Base-by-base conservation (phyloP, 768 basidiomycete species). In the Phaffia tasmanica region DNA sequence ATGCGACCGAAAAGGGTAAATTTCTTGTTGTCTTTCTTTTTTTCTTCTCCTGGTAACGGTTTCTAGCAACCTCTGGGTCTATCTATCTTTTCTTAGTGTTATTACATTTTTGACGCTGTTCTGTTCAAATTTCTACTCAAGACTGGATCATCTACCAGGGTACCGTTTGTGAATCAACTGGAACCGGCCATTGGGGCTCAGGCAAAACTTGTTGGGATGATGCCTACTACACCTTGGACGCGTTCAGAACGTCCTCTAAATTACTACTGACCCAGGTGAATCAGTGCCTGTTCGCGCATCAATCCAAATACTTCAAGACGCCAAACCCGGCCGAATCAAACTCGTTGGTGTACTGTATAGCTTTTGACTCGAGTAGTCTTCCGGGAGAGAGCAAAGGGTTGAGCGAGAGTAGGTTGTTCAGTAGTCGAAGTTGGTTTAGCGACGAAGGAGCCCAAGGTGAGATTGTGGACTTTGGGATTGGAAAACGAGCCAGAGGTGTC, bases 231-330 rank as follows among this genome's bases (percentile, higher is more conserved):
- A 95, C 94, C 21, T 85, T 81, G 70, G 84, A 92, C 61, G 86
- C 84, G 0, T 98, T 99, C 78, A 77, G 81, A 27, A 81, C 84
- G 60, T 73, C 79, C 0, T 78, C 85, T 0, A 73, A 82, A 62
- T 74, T 80, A 1, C 82, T 99, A 29, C 79, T 93, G 18, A 72
- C 77, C 0, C 86, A 92, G 70, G 88, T 86, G 0, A 79, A 85
- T 0, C 79, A 83, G 6, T 99, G 95, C 76, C 83, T 87, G 71
- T 99, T 93, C 72, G 94, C 92, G 0, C 88, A 94, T 74, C 86
- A 88, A 72, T 86, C 85, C 74, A 81, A 81, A 60, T 85, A 88
- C 65, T 90, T 94, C 80, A 85, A 85, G 73, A 71, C 66, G n/a
- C 56, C 66, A 25, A 85, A 87, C 70, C 87, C 88, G 7, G 82